Percentiles rank a stretch among this genome's conserved stretches.
phyloP scores from a whole-genome alignment of 306 rosid genomes.

The Rubus parviflorus region DNA sequence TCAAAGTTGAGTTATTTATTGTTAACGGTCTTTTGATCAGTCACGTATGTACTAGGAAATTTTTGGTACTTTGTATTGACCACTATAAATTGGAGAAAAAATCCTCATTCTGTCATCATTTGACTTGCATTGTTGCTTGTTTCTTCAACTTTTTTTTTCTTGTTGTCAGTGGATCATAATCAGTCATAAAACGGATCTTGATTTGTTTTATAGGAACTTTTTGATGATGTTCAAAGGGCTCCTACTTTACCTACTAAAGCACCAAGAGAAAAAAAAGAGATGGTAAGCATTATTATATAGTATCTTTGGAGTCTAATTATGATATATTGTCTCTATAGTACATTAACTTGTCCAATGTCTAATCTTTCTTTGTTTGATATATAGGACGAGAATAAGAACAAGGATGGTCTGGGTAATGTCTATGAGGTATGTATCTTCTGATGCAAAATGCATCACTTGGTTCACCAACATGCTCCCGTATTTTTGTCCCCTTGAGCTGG shows the following conservation, averaged over 20 bases:
- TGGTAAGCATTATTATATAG: slow-evolving; percentile 51
- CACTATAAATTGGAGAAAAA: not conserved
- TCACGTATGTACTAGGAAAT: not conserved
- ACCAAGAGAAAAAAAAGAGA: slow-evolving; percentile 66
- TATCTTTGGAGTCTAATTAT: slow-evolving; percentile 22
- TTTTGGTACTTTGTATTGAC: not conserved
- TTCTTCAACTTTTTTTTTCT: not conserved
- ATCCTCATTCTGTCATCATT: not conserved
- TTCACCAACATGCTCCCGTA: not conserved
- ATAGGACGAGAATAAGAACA: slow-evolving; percentile 93
- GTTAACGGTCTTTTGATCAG: not conserved
- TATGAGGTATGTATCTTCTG: slow-evolving; percentile 74
- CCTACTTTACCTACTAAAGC: slow-evolving; percentile 60
- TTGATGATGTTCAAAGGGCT: slow-evolving; percentile 73
- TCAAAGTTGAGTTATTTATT: not conserved
- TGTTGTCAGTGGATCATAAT: not conserved
- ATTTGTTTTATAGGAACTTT: slow-evolving; percentile 50
- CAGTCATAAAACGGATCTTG: slow-evolving; percentile 9
- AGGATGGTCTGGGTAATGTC: slow-evolving; percentile 81
- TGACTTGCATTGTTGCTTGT: slow-evolving; percentile 1
- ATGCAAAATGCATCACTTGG: slow-evolving; percentile 22
- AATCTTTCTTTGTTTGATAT: slow-evolving; percentile 13
- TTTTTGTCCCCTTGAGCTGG: not conserved
- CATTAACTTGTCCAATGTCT: slow-evolving; percentile 22
- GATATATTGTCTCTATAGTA: slow-evolving; percentile 8